Evolutionary conservation across 345 rosid genomes (phyloP), one percentile per base, ranked within the genome.

Genomic region (Brassica napus): DNA sequence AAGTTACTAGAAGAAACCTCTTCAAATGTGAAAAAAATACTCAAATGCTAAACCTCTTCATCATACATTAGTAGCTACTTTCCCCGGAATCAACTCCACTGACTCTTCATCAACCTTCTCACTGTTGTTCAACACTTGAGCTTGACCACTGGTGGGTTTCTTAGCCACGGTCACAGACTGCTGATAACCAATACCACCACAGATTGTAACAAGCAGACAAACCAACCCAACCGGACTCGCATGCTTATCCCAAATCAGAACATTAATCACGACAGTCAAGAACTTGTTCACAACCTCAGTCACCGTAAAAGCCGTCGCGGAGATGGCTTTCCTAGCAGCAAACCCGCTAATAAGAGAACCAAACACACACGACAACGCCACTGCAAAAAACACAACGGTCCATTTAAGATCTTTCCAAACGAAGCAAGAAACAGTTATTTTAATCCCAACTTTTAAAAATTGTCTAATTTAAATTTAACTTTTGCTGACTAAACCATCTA

Each of bases 231-330:
- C 80, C 0, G 98, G 96, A 81, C 85, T 89, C 0, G 98, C 99
- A 68, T 95, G 99, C 82, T 95, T 95, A 79, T 93, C 99, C 99
- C 99, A 95, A 59, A 95, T 91, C 81, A 89, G 5, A 65, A 95
- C 97, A 86, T 95, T 95, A 82, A 95, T 93, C 68, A 88, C 89
- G 76, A 95, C 98, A 0, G 98, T 95, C 54, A 95, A 94, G 54
- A 95, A 95, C 89, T 95, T 95, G 78, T 95, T 95, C 42, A 95
- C 99, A 69, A 95, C 99, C 30, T 98, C 99, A 12, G 98, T 95
- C 39, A 95, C 99, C 0, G 99, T 95, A 72, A 93, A 95, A 3
- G 99, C 99, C 0, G 99, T 95, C 8, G 99, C 99, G 4, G 99
- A 95, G 31, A 95, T 87, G 0, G 97, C 98, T 84, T 82, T 88